Evolutionary conservation across 805 yeast genomes (phyloP).

Genomic region (Starmerella vitae): DNA sequence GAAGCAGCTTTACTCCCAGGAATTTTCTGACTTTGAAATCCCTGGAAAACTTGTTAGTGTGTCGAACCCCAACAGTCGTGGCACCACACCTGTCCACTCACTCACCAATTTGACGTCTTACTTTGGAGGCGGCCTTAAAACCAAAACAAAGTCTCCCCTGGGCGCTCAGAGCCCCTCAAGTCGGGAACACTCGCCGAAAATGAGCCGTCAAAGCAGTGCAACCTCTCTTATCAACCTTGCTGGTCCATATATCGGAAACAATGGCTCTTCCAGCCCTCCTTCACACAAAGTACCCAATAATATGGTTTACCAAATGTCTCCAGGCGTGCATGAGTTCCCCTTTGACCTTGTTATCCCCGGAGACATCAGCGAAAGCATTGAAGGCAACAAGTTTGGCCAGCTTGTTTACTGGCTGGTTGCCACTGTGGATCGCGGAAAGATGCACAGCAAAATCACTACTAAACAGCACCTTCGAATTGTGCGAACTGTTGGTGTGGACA

Average conservation of each 20-base stretch:
- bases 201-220: slow-evolving; percentile 7
- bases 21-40: slow-evolving; percentile 31
- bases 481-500: slow-evolving; percentile 76
- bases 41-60: slow-evolving; percentile 9
- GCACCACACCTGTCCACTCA: slow-evolving; percentile 21
- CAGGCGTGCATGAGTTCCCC: slow-evolving; percentile 84
- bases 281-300: not conserved
- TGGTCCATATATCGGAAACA: not conserved
- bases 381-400: slow-evolving; percentile 73
- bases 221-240: slow-evolving; percentile 4
- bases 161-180: not conserved
- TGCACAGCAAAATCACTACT: slow-evolving; percentile 48
- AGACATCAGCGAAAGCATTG: slow-evolving; percentile 69
- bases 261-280: not conserved
- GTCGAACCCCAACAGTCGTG: slow-evolving; percentile 15
- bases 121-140: slow-evolving; percentile 17
- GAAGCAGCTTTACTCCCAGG: slow-evolving; percentile 56
- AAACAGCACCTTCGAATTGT: slow-evolving; percentile 67
- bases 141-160: not conserved
- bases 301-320: slow-evolving; percentile 8
- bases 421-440: slow-evolving; percentile 68
- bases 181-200: slow-evolving; percentile 8
- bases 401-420: slow-evolving; percentile 64
- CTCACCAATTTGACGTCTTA: slow-evolving; percentile 24
- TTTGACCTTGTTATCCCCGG: slow-evolving; percentile 80